Percentiles rank a stretch among this genome's conserved stretches.
phyloP scores from a whole-genome alignment of 176 grass and related monocot genomes.

The Triticum urartu region DNA sequence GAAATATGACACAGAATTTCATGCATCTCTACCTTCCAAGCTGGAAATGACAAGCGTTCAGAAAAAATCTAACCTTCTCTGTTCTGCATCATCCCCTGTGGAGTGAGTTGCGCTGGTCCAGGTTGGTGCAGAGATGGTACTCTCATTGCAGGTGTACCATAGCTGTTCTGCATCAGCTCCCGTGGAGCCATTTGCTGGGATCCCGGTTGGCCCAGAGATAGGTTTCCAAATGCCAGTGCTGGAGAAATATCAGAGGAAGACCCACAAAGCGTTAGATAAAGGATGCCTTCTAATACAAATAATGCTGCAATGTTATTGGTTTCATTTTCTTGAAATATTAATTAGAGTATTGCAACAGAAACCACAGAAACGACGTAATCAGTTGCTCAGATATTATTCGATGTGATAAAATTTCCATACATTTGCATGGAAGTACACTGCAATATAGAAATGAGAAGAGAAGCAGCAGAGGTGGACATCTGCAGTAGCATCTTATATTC shows the following conservation, averaged over 20 bases:
- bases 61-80: conserved; percentile 1
- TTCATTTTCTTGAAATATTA: background rate
- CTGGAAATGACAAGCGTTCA: background rate
- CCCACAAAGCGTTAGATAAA: background rate
- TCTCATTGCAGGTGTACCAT: background rate
- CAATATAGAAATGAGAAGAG: background rate
- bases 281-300: background rate
- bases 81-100: background rate
- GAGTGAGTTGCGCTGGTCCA: background rate
- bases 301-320: background rate
- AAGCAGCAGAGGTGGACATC: background rate
- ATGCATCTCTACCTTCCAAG: background rate
- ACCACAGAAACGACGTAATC: background rate
- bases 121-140: background rate
- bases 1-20: background rate
- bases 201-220: conserved; percentile 1
- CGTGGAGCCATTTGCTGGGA: background rate
- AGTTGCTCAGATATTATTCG: background rate
- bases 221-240: background rate
- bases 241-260: background rate
- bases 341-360: background rate
- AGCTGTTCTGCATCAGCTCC: background rate
- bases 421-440: background rate
- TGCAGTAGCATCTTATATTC: background rate
- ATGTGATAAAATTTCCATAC: background rate